Percentiles rank a stretch among this genome's conserved stretches.
These are phyloP conservation scores for Scutellaria galericulata DNA, from an alignment of 257 asterid species.

Conservation along the genomic window DNA sequence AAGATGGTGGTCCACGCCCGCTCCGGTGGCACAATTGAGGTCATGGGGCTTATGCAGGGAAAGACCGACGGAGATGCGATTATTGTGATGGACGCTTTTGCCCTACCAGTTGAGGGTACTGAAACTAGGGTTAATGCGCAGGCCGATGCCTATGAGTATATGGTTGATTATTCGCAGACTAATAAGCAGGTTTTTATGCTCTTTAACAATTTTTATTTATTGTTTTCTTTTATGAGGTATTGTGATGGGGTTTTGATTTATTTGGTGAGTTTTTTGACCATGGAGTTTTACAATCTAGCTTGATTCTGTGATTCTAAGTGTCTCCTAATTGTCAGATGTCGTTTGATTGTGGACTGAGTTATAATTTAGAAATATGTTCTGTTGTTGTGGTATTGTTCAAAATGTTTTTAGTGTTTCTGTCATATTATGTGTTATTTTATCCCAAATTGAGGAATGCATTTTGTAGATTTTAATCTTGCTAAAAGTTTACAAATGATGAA, in stretches of 20 bases:
- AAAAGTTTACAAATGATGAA: slow-evolving; percentile 3
- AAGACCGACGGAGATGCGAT: slow-evolving; percentile 94
- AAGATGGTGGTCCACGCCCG: slow-evolving; percentile 99
- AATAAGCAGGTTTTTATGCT: slow-evolving; percentile 69
- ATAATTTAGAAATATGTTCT: not conserved
- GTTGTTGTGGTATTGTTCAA: not conserved
- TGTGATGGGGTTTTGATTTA: slow-evolving; percentile 9
- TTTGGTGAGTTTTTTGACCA: not conserved
- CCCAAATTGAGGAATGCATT: not conserved
- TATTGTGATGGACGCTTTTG: slow-evolving; percentile 98
- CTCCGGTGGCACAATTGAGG: slow-evolving; percentile 96
- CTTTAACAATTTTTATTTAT: not conserved
- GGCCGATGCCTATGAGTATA: slow-evolving; percentile 97
- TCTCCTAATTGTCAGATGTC: not conserved
- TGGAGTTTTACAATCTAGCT: not conserved
- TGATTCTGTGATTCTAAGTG: not conserved
- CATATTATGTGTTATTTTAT: not conserved
- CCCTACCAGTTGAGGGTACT: slow-evolving; percentile 98
- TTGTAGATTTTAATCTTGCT: slow-evolving; percentile 2
- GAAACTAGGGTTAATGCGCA: slow-evolving; percentile 99
- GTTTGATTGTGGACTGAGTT: not conserved
- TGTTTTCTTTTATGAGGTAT: not conserved
- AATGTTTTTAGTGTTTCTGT: not conserved
- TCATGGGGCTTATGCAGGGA: slow-evolving; percentile 99
- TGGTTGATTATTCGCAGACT: slow-evolving; percentile 93